Evolutionary conservation across 768 basidiomycete genomes (phyloP), one percentile per base, ranked within the genome.

Genomic region (Mycena maculata): DNA sequence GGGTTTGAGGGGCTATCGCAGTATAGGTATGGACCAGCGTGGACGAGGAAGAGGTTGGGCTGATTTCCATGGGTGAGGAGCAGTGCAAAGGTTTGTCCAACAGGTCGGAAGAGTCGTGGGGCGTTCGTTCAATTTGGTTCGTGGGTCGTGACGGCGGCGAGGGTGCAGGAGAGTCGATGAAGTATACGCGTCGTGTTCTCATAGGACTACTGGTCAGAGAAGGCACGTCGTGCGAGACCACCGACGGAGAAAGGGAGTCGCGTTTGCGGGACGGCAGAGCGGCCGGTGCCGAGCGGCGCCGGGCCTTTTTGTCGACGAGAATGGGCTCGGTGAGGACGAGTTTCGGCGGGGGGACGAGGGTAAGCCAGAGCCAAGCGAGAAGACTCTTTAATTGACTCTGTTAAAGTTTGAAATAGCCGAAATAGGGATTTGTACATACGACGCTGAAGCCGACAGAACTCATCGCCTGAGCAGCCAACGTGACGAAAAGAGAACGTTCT

Each of bases 351-450:
- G 74, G 76, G 44, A 73, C 42, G 10, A 71, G 39, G 33, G 69
- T 58, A n/a, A 77, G 63, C 71, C 71, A 76, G 7, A 74, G 36
- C 58, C 74, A 72, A 41, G 76, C 74, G 44, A 76, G 59, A 31
- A 77, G 65, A 54, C 75, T 76, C 76, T 77, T 58, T 36, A 15
- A 52, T 53, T 18, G 22, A 7, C 20, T n/a, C n/a, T 13, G 15
- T 31, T 31, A 27, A 45, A 45, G 42, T 50, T 45, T 52, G 54
- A 50, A 30, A 38, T 45, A 38, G 10, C 10, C 23, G 33, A 47
- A 22, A 47, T 1, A 39, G 20, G 23, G 28, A 67, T 3, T 13
- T 31, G 44, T 28, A 68, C 74, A 42, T 22, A 76, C 76, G 42
- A 75, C 61, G 31, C 75, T 69, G 62, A 73, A 73, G 22, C 74